Evolutionary conservation across 257 asterid species (phyloP).

Genomic region (Solanum corneliomulleri): DNA sequence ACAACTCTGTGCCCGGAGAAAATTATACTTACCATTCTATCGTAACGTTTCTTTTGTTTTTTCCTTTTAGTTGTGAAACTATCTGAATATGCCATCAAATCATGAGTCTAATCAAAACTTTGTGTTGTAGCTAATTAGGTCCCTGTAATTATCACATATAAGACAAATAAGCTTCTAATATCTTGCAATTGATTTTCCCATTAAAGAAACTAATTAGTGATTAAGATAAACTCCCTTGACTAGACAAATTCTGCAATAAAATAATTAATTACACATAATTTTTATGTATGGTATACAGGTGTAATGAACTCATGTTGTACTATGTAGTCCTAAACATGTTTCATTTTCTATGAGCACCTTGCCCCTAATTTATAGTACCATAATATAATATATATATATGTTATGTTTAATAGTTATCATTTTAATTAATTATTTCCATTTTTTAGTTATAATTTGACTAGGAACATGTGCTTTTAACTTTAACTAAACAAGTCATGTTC

Average conservation of each 20-base stretch:
- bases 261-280: conserved; percentile 4
- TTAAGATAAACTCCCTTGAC: conserved; percentile 20
- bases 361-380: not conserved
- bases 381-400: not conserved
- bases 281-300: not conserved
- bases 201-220: conserved; percentile 17
- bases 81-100: conserved; percentile 8
- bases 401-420: not conserved
- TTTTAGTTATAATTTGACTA: not conserved
- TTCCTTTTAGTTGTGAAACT: not conserved
- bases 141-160: not conserved
- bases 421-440: not conserved
- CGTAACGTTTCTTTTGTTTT: too few relatives aligned
- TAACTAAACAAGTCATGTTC: not conserved
- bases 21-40: fast-evolving
- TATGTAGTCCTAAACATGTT: not conserved
- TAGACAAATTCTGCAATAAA: conserved; percentile 23
- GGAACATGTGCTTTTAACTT: not conserved
- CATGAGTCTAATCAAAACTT: conserved; percentile 14
- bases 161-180: conserved; percentile 6
- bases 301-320: not conserved
- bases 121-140: conserved; percentile 1
- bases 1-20: fast-evolving
- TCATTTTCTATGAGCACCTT: not conserved
- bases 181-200: conserved; percentile 10